Base-by-base conservation (phyloP, 2,329 filamentous ascomycete species). In the Hymenoscyphus fraxineus region DNA sequence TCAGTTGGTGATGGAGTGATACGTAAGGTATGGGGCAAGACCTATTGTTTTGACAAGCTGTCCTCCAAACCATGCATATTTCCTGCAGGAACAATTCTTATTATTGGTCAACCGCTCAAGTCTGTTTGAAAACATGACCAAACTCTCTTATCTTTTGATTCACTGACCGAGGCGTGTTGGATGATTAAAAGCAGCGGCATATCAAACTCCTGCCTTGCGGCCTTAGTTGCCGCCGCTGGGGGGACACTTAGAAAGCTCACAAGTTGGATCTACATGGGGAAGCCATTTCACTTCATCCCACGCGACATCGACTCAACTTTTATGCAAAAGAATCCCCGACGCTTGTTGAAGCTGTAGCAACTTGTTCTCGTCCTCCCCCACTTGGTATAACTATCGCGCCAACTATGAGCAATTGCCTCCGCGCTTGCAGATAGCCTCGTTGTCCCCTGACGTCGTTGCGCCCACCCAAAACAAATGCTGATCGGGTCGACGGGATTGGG, bases 391-490 rank as follows among this genome's bases (percentile, higher is more conserved):
- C 19, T 4, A 27, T n/a, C 54, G 12, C 60, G 27, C 39, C 15
- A 59, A 38, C 31, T 59, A 69, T 70, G 67, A 61, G 39, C 63
- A 67, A 67, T 68, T 68, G 64, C 39, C 19, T 38, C 41, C 51
- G 31, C 66, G 65, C 65, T 57, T 66, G 65, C 62, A 55, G 64
- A 66, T 58, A 64, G 62, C 64, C 66, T 68, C 64, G 61, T 63
- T 64, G 60, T 62, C 51, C 47, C 62, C 61, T 58, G 44, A 58
- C 47, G 44, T 59, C 59, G 39, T 67, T 72, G 70, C 70, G 71
- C 67, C 64, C 40, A 47, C 51, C 62, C 54, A 41, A 59, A 69
- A 69, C 65, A 70, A 67, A 70, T 70, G 68, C 67, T 55, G 65
- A 70, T 64, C 51, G 62, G 63, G 39, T n/a, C 57, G 27, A 54